Percentiles rank a stretch among this genome's conserved stretches.
Evolutionary conservation across 1,284 basidiomycete species (phyloP).

Genomic region (Pseudozyma sp.): DNA sequence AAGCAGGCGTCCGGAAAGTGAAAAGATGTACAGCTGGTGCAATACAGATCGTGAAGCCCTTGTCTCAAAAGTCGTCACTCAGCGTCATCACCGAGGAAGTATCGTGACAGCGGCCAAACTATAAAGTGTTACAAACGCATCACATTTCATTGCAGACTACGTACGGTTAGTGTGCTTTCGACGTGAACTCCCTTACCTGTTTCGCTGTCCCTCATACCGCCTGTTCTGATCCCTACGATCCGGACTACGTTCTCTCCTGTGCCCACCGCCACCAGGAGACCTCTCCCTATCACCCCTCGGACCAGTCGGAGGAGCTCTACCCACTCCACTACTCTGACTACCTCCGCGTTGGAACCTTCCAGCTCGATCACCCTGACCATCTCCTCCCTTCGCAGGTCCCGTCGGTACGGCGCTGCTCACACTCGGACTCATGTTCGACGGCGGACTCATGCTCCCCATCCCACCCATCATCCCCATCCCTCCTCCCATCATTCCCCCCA

Average conservation of each 20-base stretch:
- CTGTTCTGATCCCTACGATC: conserved; percentile 7
- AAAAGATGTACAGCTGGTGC: background rate
- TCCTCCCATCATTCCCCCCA: conserved; percentile 61
- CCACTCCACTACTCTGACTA: conserved; percentile 6
- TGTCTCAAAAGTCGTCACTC: too few relatives aligned
- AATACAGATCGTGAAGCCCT: too few relatives aligned
- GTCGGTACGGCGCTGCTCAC: conserved; percentile 31
- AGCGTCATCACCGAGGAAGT: too few relatives aligned
- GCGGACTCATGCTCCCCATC: conserved; percentile 50
- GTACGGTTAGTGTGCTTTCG: too few relatives aligned
- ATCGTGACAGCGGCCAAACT: too few relatives aligned
- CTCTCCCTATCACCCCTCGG: conserved; percentile 21
- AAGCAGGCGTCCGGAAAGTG: conserved; percentile 26
- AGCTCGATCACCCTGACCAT: conserved; percentile 7
- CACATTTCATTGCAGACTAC: too few relatives aligned
- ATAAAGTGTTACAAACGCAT: too few relatives aligned
- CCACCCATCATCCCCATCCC: conserved; percentile 54
- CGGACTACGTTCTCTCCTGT: conserved; percentile 37
- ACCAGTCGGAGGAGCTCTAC: conserved; percentile 1
- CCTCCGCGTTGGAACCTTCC: conserved; percentile 30
- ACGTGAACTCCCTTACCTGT: conserved; percentile 16
- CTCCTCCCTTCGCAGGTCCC: conserved; percentile 9
- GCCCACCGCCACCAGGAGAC: conserved; percentile 17
- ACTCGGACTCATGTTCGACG: conserved; percentile 47
- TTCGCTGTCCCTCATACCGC: conserved; percentile 35